phyloP scores from a whole-genome alignment of 1,284 basidiomycete genomes.

The Moniliophthora roreri region DNA sequence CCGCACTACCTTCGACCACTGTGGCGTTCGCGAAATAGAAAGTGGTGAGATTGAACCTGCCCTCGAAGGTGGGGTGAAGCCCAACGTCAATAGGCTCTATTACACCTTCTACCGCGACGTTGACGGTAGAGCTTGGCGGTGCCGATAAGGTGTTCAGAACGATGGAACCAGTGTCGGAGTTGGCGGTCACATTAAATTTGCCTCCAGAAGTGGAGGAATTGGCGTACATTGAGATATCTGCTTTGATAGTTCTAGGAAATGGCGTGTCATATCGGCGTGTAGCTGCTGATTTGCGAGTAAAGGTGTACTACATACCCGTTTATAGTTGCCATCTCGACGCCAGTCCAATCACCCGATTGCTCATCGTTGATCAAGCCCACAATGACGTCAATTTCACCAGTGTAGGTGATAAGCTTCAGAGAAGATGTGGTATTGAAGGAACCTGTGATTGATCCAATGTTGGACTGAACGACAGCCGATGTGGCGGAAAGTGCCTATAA shows the following conservation, averaged over 20 bases:
- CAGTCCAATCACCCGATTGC: slow-evolving; percentile 18
- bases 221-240: slow-evolving; percentile 27
- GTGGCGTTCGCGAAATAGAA: not conserved
- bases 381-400: slow-evolving; percentile 29
- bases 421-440: slow-evolving; percentile 33
- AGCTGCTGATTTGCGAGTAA: no score
- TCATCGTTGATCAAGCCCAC: slow-evolving; percentile 34
- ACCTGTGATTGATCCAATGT: slow-evolving; percentile 39
- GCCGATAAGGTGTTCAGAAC: slow-evolving; percentile 31
- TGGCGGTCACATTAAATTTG: slow-evolving; percentile 32
- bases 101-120: slow-evolving; percentile 30
- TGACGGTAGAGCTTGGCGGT: slow-evolving; percentile 40
- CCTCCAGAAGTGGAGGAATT: slow-evolving; percentile 23
- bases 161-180: slow-evolving; percentile 29
- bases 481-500: slow-evolving; percentile 34
- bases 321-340: slow-evolving; percentile 27
- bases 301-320: slow-evolving; percentile 36
- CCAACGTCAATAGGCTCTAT: slow-evolving; percentile 29
- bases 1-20: not conserved
- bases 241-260: slow-evolving; percentile 29
- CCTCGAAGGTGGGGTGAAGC: slow-evolving; percentile 44
- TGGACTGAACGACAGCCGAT: slow-evolving; percentile 27
- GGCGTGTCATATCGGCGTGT: no score
- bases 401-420: slow-evolving; percentile 33
- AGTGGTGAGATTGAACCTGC: slow-evolving; percentile 28